Conservation (phyloP, 1,284 basidiomycete genomes). For the Pterulicium gracile region DNA sequence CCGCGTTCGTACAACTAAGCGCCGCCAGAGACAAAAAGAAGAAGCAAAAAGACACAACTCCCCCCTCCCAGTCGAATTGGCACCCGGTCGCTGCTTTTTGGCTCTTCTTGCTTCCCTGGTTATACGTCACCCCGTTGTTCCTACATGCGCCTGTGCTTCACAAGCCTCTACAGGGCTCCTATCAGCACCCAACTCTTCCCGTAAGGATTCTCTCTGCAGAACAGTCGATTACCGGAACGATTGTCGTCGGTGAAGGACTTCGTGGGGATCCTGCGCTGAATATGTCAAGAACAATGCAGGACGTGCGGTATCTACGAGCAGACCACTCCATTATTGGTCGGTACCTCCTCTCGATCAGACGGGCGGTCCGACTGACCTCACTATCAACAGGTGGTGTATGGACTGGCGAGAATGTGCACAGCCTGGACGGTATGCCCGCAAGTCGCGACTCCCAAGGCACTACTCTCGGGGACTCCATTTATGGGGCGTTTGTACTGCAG, state of each 20-base stretch:
- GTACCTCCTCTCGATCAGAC: neutral
- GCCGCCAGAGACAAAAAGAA: neutral
- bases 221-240: conserved; percentile 64
- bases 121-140: neutral
- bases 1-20: neutral
- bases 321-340: conserved; percentile 78
- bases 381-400: conserved; percentile 50
- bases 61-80: neutral
- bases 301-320: conserved; percentile 72
- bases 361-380: neutral
- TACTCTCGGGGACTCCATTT: conserved; percentile 67
- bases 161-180: conserved; percentile 40
- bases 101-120: neutral
- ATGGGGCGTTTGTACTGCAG: conserved; percentile 76
- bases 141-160: conserved; percentile 36
- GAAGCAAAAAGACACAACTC: neutral
- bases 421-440: conserved; percentile 28
- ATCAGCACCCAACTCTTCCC: conserved; percentile 39
- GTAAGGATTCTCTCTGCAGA: conserved; percentile 63
- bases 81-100: neutral
- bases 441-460: conserved; percentile 42
- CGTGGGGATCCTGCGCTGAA: conserved; percentile 22
- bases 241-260: conserved; percentile 69
- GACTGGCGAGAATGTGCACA: conserved; percentile 44
- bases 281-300: conserved; percentile 26